Conservation (phyloP, 1,284 basidiomycete species). For the Ceratorhiza oryzae-sativae region DNA sequence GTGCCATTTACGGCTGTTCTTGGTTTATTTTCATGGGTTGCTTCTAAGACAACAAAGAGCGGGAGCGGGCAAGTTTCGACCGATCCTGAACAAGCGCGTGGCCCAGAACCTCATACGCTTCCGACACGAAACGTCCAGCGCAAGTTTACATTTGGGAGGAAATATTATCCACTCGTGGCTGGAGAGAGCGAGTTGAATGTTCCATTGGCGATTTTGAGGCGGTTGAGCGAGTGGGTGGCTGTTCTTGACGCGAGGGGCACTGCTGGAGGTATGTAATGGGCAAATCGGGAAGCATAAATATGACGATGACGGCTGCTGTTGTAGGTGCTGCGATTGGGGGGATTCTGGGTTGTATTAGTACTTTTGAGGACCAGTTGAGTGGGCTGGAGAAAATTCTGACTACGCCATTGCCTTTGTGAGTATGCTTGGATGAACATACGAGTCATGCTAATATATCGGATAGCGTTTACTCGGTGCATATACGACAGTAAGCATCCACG, state of each 20-base stretch:
- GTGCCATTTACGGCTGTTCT: constrained; percentile 22
- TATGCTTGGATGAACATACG: constrained; percentile 37
- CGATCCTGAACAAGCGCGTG: constrained; percentile 4
- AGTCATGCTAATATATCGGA: constrained; percentile 18
- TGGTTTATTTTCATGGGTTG: constrained; percentile 27
- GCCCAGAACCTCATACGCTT: not conserved
- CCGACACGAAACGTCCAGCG: constrained; percentile 10
- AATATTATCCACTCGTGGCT: constrained; percentile 53
- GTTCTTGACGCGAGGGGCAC: constrained; percentile 63
- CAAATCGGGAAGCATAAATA: no score
- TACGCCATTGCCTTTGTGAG: constrained; percentile 69
- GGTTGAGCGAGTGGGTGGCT: constrained; percentile 65
- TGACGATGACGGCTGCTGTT: constrained; percentile 21
- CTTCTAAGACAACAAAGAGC: not conserved
- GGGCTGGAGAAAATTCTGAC: constrained; percentile 66
- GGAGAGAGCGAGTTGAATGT: constrained; percentile 55
- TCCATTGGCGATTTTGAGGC: constrained; percentile 62
- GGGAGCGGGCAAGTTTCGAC: not conserved
- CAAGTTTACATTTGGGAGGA: constrained; percentile 42
- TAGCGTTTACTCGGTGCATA: constrained; percentile 63
- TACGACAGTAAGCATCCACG: constrained; percentile 50
- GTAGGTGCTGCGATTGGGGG: constrained; percentile 60
- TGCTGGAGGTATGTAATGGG: no score
- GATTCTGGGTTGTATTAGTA: constrained; percentile 59
- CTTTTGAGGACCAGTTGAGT: constrained; percentile 63